phyloP scores from a whole-genome alignment of 73 alveolate genomes.

The Urostyla sp. region DNA sequence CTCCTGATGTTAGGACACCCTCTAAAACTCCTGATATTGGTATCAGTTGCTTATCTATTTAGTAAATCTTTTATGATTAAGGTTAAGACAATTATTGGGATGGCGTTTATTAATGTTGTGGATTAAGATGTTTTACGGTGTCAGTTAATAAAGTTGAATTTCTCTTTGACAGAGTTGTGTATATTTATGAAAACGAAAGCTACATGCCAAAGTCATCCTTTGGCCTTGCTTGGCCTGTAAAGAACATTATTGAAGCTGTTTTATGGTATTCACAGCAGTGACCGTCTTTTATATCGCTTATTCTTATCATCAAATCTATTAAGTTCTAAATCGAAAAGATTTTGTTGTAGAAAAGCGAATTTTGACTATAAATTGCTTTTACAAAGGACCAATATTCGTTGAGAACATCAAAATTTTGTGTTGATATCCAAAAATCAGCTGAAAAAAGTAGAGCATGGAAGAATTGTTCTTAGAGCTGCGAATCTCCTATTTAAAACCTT shows the following conservation, averaged over 20 bases:
- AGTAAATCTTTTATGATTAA: background rate
- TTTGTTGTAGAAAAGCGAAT: conserved; percentile 39
- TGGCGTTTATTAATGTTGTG: too few species aligned
- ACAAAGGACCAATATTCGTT: conserved; percentile 74
- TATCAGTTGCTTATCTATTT: conserved; percentile 44
- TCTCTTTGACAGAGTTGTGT: too few species aligned
- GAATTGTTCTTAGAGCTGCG: conserved; percentile 51
- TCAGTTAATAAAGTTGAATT: too few species aligned
- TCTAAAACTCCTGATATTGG: conserved; percentile 71
- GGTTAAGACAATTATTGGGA: too few species aligned
- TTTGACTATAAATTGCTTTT: conserved; percentile 61
- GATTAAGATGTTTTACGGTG: background rate
- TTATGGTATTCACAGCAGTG: conserved; percentile 61
- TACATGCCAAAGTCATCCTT: too few species aligned
- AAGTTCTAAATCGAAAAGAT: conserved; percentile 49
- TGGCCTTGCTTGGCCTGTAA: conserved; percentile 23
- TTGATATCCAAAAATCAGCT: conserved; percentile 63
- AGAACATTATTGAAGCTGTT: conserved; percentile 11
- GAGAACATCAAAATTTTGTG: conserved; percentile 42
- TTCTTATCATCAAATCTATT: conserved; percentile 52
- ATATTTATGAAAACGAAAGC: too few species aligned
- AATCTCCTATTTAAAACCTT: conserved; percentile 62
- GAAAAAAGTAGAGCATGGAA: conserved; percentile 47
- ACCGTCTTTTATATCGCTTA: conserved; percentile 42
- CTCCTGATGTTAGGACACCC: conserved; percentile 63